Evolutionary conservation across 495 filamentous ascomycete species (phyloP), one percentile per base, ranked within the genome.

Genomic region (Cudoniella acicularis): DNA sequence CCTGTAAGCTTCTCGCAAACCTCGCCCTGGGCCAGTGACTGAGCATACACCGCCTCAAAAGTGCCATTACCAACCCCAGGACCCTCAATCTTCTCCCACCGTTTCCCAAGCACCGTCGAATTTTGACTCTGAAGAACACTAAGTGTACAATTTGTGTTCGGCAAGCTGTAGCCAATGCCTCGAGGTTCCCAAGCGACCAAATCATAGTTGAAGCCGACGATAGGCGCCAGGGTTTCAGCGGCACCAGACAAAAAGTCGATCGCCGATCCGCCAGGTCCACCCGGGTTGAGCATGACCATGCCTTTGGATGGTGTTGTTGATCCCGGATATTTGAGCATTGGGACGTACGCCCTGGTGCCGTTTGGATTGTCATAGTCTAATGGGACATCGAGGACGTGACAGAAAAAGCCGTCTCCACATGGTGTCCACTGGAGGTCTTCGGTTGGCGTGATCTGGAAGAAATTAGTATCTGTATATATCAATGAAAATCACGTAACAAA

Each of bases 141-240:
- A 11, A 11, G 13, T 10, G 30, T 36, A 42, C 62, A 64, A n/a
- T 60, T 54, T 40, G 62, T 57, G 1, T 43, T 50, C 0, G 82
- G 82, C 1, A 70, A 72, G 2, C 79, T 79, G 3, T 70, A 68
- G 49, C 81, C 80, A 41, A 83, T 72, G 9, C 80, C 81, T 10
- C 82, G 72, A 3, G 81, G 81, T 54, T 85, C 82, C 66, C 77
- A 83, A 16, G 78, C 74, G 18, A 83, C 66, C 27, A 83, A 70
- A 52, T 82, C 77, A 50, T 72, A 77, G 52, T 71, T 66, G 10
- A 70, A 54, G 18, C 59, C 54, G 13, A 59, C 43, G 2, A 53
- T 18, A n/a, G 3, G 2, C 13, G n/a, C 10, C 6, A 13, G 26
- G 9, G 18, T 6, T 49, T 47, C 8, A 20, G 22, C 54, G 10